Conservation (phyloP, 2,329 filamentous ascomycete species). For the Colletotrichum coccodes region DNA sequence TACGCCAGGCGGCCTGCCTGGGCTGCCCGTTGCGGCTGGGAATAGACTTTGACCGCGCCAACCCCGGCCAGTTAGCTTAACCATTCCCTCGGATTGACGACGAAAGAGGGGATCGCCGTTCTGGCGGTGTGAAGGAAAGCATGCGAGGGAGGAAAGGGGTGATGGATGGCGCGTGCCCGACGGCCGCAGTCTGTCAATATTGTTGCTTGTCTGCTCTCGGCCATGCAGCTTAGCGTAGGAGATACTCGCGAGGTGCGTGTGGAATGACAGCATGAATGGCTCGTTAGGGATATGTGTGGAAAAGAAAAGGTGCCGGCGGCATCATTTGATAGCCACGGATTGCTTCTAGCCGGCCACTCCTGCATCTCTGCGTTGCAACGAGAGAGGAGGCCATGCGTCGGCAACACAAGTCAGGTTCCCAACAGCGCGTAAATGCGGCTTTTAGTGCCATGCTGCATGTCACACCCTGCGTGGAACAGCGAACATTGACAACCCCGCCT, state of each 20-base stretch:
- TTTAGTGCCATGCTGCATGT: neutral
- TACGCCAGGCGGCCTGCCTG: neutral
- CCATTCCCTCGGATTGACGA: constrained; percentile 25
- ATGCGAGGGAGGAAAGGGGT: neutral
- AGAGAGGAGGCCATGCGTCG: neutral
- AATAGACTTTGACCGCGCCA: constrained; percentile 13
- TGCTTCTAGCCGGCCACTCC: neutral
- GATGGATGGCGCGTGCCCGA: neutral
- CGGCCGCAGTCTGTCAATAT: neutral
- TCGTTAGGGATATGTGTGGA: neutral
- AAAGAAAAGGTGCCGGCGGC: neutral
- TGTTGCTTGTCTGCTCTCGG: neutral
- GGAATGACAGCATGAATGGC: no score
- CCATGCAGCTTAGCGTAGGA: neutral
- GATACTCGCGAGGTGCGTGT: neutral
- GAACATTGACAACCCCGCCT: neutral
- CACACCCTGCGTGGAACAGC: neutral
- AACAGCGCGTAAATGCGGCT: neutral
- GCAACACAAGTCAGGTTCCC: neutral
- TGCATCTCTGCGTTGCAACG: neutral
- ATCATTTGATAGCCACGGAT: neutral
- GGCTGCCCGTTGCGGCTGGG: constrained; percentile 1
- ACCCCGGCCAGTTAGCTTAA: constrained; percentile 25
- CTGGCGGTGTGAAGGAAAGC: constrained; percentile 19
- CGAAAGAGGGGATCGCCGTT: neutral